Conservation (phyloP, 371 early-diverging fungal genomes). For the Mucor racemosus region DNA sequence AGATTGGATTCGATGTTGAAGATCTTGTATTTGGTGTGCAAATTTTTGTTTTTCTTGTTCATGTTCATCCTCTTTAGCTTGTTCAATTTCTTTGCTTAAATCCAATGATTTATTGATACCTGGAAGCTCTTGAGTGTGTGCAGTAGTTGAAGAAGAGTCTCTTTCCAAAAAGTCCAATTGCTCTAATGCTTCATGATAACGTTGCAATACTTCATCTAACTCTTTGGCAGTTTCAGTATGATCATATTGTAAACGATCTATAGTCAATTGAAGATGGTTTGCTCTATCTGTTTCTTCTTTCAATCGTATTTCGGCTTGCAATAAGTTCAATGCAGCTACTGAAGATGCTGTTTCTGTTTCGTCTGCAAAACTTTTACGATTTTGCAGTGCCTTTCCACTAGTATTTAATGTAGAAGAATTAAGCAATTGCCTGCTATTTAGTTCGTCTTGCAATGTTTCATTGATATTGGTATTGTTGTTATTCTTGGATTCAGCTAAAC, state of each 20-base stretch:
- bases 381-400: conserved; percentile 1
- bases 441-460: not conserved
- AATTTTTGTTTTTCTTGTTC: conserved; percentile 17
- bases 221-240: conserved; percentile 31
- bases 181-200: conserved; percentile 27
- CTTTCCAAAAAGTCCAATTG: conserved; percentile 27
- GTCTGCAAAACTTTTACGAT: conserved; percentile 38
- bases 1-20: conserved; percentile 15
- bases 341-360: conserved; percentile 41
- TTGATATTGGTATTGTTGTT: not conserved
- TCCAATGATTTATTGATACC: not conserved
- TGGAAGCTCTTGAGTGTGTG: conserved; percentile 1
- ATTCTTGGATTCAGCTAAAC: not conserved
- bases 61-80: conserved; percentile 38
- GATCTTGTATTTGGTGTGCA: conserved; percentile 19
- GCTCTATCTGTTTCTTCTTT: conserved; percentile 27
- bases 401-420: not conserved
- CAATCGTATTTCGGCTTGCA: conserved; percentile 16
- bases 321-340: conserved; percentile 23
- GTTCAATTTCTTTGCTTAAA: conserved; percentile 44
- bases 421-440: not conserved
- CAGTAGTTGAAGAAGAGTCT: conserved; percentile 5
- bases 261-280: conserved; percentile 13
- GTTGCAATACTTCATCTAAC: conserved; percentile 28
- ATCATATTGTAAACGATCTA: conserved; percentile 23